Evolutionary conservation across 805 yeast genomes (phyloP), one percentile per base, ranked within the genome.

Genomic region (Naumovozyma dairenensis): DNA sequence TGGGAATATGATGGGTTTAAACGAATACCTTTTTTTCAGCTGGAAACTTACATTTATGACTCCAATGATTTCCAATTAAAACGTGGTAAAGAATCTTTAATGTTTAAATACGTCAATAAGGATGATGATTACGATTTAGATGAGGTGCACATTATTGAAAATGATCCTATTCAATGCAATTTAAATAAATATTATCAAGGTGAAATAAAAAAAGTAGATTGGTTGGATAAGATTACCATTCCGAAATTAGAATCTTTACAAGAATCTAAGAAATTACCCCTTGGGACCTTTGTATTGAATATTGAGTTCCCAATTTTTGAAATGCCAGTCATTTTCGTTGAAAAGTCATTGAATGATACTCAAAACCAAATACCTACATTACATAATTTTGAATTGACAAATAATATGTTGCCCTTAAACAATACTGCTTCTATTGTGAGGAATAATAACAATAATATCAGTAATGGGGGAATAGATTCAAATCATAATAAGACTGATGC

Each of bases 171-270:
- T 14, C 85, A 80, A 42, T 54, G 53, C 31, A 61, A 69, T 32
- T 61, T 81, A 27, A 77, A 80, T 42, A 60, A 58, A 31, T 81
- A 77, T 48, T 86, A 80, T 47, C 66, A 70, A 39, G 86, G 86
- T 1, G 87, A 81, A 17, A 62, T 74, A 17, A 59, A 69, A 4
- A 56, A 70, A 5, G 55, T 72, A 1, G 73, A 69, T 31, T 87
- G 96, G 96, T 62, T 86, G 7, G 94, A 85, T 48, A 65, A 71
- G 29, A 45, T 81, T 36, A 71, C 80, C 1, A 65, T 77, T 40
- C 64, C 82, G 9, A 63, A 65, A 38, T 65, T 79, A 28, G 59
- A 55, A 17, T 45, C 48, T 32, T 36, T 37, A 7, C 45, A 42
- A 16, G 39, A 40, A 25, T 46, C 46, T 31, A 39, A 43, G 18